phyloP scores from a whole-genome alignment of 495 filamentous ascomycete genomes.

The Podospora bellae-mahoneyi region DNA sequence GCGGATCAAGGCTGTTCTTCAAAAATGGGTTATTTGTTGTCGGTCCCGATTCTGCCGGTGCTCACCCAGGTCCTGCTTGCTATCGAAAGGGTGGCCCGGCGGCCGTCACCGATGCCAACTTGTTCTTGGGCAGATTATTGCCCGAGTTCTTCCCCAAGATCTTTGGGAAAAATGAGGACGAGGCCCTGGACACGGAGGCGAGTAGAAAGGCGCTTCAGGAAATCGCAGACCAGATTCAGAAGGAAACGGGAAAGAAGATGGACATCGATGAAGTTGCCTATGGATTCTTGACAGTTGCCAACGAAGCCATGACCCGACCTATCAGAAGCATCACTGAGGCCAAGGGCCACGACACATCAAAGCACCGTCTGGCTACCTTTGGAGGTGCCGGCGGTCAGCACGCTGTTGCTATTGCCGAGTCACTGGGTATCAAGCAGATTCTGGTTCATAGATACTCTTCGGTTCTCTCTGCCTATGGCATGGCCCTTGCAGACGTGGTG shows the following conservation, averaged over 20 bases:
- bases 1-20: slow-evolving; percentile 85
- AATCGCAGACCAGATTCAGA: slow-evolving; percentile 74
- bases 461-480: slow-evolving; percentile 92
- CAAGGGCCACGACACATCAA: slow-evolving; percentile 86
- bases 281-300: slow-evolving; percentile 88
- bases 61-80: slow-evolving; percentile 90
- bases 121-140: slow-evolving; percentile 80
- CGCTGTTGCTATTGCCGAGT: slow-evolving; percentile 90
- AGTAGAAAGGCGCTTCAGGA: slow-evolving; percentile 75
- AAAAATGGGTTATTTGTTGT: slow-evolving; percentile 95
- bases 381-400: slow-evolving; percentile 96
- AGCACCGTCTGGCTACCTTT: slow-evolving; percentile 86
- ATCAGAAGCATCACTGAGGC: slow-evolving; percentile 92
- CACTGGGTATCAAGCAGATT: slow-evolving; percentile 81
- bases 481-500: slow-evolving; percentile 94
- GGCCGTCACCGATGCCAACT: slow-evolving; percentile 91
- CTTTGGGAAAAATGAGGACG: slow-evolving; percentile 87
- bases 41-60: slow-evolving; percentile 88
- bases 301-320: slow-evolving; percentile 92
- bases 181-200: slow-evolving; percentile 74
- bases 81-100: slow-evolving; percentile 92
- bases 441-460: slow-evolving; percentile 91
- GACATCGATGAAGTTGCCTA: slow-evolving; percentile 84
- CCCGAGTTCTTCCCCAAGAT: slow-evolving; percentile 98
- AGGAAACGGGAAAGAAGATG: slow-evolving; percentile 65